A percentile compares a stretch with the other conserved stretches of the same genome.
phyloP scores from a whole-genome alignment of 1,284 basidiomycete genomes.

The Naganishia albida region DNA sequence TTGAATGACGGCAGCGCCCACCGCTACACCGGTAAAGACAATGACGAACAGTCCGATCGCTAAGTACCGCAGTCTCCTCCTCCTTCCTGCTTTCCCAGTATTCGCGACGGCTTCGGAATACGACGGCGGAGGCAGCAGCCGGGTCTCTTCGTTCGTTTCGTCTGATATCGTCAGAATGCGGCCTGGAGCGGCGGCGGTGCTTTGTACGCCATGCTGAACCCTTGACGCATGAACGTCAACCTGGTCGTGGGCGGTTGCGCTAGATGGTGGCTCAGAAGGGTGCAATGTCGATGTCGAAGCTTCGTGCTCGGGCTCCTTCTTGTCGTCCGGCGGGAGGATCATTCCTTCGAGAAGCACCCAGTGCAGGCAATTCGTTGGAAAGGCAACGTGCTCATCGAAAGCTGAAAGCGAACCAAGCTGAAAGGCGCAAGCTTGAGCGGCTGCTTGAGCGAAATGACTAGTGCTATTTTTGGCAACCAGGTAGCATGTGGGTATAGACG shows the following conservation, averaged over 20 bases:
- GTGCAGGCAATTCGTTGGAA: neutral
- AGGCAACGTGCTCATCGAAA: no score
- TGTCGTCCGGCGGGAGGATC: slow-evolving; percentile 18
- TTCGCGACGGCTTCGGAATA: slow-evolving; percentile 14
- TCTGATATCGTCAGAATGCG: no score
- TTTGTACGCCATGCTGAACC: no score
- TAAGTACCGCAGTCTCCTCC: neutral
- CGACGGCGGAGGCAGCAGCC: slow-evolving; percentile 20
- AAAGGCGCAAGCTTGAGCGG: no score
- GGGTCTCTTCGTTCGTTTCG: slow-evolving; percentile 13
- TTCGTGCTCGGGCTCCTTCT: slow-evolving; percentile 22
- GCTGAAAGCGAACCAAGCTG: no score
- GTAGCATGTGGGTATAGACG: no score
- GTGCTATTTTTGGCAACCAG: no score
- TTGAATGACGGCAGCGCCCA: neutral
- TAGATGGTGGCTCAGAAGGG: neutral
- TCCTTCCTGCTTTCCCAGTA: neutral
- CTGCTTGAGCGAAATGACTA: neutral
- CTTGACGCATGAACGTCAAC: neutral
- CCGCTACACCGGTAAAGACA: neutral
- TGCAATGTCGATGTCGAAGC: neutral
- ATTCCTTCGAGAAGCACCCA: neutral
- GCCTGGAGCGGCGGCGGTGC: no score
- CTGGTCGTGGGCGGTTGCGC: neutral
- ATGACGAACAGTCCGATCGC: neutral